Evolutionary conservation across 768 basidiomycete species (phyloP), one percentile per base, ranked within the genome.

Genomic region (Coprinopsis sp.): DNA sequence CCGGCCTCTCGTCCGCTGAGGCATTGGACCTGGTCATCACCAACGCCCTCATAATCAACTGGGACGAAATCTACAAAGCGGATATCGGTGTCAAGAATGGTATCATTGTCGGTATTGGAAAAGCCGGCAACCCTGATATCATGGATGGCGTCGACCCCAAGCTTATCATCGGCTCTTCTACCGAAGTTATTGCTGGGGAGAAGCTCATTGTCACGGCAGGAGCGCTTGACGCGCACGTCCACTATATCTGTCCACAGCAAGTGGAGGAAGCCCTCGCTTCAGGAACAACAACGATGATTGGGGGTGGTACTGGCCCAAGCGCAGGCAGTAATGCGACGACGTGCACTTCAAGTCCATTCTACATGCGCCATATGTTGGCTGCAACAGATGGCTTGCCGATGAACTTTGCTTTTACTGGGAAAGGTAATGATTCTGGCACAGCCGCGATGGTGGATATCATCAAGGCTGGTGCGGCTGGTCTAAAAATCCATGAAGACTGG

Each of bases 401-500:
- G 73, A 97, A 97, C 60, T 91, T 95, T 63, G 89, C 76, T 2
- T 89, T 98, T 59, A 99, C 96, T 1, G 95, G 94, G 12, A 98
- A 96, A 65, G 96, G 94, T 0, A 98, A 97, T 54, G 96, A 99
- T 59, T 77, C 87, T 0, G 91, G 84, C 0, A 69, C 74, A 8
- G 71, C 55, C 2, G 85, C 87, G 3, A 61, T 97, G 44, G 84
- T 82, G 61, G 94, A 96, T 49, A 73, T 93, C 45, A 73, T 95
- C 21, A 71, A 72, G 49, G 90, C 91, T 11, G 94, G 94, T 8
- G 91, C 90, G 1, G 79, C 76, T 12, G 96, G 96, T 1, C 63
- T 98, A 55, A 99, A 99, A 69, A 67, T 99, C 49, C 96, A 99
- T 57, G 96, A 98, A 64, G 95, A 98, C 63, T 97, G 95, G 95